Base-by-base conservation (phyloP, 768 basidiomycete genomes). In the Gloeostereum incarnatum region DNA sequence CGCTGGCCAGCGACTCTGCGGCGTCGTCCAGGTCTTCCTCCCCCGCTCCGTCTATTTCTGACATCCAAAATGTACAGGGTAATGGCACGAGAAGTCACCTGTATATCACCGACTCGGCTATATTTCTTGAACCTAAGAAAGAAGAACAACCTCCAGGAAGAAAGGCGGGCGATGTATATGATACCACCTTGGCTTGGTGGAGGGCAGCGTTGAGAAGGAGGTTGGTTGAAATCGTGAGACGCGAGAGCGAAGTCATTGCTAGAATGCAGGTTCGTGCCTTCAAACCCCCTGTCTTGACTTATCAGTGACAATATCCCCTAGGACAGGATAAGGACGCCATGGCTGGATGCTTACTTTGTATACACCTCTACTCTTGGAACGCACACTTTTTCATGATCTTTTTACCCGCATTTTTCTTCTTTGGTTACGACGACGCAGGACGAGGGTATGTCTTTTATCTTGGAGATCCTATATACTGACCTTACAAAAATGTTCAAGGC, bases 301-400 rank as follows among this genome's bases (percentile, higher is more conserved):
- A 34, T 34, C 21, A 11, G n/a, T n/a, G n/a, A n/a, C n/a, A n/a
- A n/a, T n/a, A n/a, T n/a, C 13, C 19, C 19, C 19, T 9, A 34
- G 33, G 33, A 34, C 7, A 11, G n/a, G 14, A 34, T 34, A 14
- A 13, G 83, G 5, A 66, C 65, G 4, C 71, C 81, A 2, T 78
- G 71, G 67, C 60, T 87, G 17, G 90, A 93, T 51, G 61, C 64
- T 1, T 93, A 88, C 51, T 92, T 93, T 52, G 74, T 92, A 22
- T 83, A 91, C 45, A 77, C 83, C 0, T 88, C 85, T 0, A 69
- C 80, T 0, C 64, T 89, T 7, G 90, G 73, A 8, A 89, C 87
- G 1, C 90, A 91, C 49, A 90, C 85, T 0, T 97, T 92, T 97
- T 98, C 69, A 89, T 94, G 83, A 74, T 78, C 22, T 71, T 85